Conservation (phyloP, 176 grass and related monocot species). For the Poa annua region DNA sequence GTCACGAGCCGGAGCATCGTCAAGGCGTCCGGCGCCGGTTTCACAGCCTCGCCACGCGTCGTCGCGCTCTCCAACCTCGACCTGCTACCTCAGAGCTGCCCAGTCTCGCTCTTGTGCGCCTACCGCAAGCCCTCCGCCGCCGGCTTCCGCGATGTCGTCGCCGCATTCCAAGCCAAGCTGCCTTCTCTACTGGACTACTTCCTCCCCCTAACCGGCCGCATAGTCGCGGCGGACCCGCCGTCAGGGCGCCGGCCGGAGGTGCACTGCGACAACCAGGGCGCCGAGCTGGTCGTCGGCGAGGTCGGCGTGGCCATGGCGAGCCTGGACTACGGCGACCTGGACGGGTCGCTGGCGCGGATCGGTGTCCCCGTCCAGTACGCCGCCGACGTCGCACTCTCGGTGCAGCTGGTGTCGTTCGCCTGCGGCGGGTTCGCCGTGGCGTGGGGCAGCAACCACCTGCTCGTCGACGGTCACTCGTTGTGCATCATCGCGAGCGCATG, state of each 20-base stretch:
- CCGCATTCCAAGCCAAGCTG: neutral
- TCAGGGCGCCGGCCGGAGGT: neutral
- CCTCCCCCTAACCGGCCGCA: neutral
- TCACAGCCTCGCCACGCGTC: neutral
- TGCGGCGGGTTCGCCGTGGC: slow-evolving; percentile 61
- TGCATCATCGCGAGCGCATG: slow-evolving; percentile 25
- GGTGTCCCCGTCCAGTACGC: slow-evolving; percentile 35
- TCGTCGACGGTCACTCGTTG: slow-evolving; percentile 48
- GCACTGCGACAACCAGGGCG: slow-evolving; percentile 23
- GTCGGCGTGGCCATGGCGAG: neutral
- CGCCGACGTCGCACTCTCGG: slow-evolving; percentile 38
- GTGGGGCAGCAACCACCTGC: slow-evolving; percentile 52
- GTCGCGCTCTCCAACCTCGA: neutral
- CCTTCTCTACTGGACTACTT: neutral
- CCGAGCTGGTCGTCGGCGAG: neutral
- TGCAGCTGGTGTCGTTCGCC: slow-evolving; percentile 51
- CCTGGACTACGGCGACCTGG: neutral
- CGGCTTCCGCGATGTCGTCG: neutral
- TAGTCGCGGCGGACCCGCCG: neutral
- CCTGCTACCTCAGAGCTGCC: neutral
- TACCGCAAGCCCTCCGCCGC: neutral
- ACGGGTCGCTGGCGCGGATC: neutral
- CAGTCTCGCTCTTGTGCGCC: neutral
- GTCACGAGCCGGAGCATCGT: neutral
- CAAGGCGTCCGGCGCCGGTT: neutral